Percentiles rank a stretch among this genome's conserved stretches.
phyloP scores from a whole-genome alignment of 208 protist species.

The Crithidia sp. region DNA sequence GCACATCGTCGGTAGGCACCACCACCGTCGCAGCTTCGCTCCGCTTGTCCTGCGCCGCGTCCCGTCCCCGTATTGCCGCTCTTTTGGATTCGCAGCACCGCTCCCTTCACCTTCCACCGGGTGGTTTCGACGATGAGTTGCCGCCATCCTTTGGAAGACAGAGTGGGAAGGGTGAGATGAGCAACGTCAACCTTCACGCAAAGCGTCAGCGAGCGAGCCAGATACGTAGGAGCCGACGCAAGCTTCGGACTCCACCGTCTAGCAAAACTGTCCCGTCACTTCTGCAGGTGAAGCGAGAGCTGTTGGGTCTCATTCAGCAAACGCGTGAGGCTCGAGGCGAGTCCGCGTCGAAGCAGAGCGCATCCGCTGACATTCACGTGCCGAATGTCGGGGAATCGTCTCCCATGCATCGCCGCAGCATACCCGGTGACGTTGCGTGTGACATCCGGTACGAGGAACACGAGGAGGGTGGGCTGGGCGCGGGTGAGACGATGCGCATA shows the following conservation, averaged over 20 bases:
- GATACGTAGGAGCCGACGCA: slow-evolving; percentile 7
- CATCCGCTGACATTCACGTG: background rate
- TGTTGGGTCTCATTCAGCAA: slow-evolving; percentile 20
- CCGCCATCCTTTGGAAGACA: slow-evolving; percentile 55
- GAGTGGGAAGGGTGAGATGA: slow-evolving; percentile 50
- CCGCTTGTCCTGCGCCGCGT: no score
- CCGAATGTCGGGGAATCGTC: background rate
- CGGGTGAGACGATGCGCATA: background rate
- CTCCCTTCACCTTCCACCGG: slow-evolving; percentile 49
- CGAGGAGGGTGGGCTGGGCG: background rate
- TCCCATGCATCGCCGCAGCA: slow-evolving; percentile 6
- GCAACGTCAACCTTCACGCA: slow-evolving; percentile 52
- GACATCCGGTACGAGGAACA: slow-evolving; percentile 1
- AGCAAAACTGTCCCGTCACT: slow-evolving; percentile 8
- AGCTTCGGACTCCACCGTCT: slow-evolving; percentile 13
- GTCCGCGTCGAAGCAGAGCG: slow-evolving; percentile 5
- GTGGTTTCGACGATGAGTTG: slow-evolving; percentile 60
- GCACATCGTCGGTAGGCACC: background rate
- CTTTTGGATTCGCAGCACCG: slow-evolving; percentile 1
- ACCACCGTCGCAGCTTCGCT: background rate
- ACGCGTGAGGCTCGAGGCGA: slow-evolving; percentile 25
- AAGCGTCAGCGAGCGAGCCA: slow-evolving; percentile 23
- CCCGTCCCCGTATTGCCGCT: background rate
- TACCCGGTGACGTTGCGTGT: slow-evolving; percentile 20
- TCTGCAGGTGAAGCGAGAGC: slow-evolving; percentile 26